Evolutionary conservation across 2,329 filamentous ascomycete species (phyloP).

Genomic region (Leptographium radiaticola): DNA sequence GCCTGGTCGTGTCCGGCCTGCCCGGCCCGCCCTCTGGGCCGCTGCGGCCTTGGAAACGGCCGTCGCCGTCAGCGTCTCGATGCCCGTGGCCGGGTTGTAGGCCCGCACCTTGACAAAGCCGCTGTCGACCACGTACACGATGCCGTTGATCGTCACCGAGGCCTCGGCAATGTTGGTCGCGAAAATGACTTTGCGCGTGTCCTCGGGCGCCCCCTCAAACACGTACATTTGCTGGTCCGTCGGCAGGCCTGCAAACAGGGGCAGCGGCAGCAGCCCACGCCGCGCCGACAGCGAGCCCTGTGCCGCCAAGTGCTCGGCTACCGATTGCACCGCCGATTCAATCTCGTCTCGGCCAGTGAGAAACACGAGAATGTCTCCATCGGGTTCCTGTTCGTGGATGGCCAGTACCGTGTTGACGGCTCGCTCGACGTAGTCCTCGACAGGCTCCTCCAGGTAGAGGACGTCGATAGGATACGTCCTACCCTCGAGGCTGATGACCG

Average conservation of each 20-base stretch:
- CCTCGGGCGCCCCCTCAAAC: constrained; percentile 70
- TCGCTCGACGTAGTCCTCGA: constrained; percentile 76
- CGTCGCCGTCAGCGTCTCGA: constrained; percentile 73
- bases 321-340: constrained; percentile 63
- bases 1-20: constrained; percentile 75
- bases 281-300: constrained; percentile 37
- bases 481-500: constrained; percentile 76
- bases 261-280: constrained; percentile 51
- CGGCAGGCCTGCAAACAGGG: constrained; percentile 78
- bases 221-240: constrained; percentile 92
- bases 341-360: constrained; percentile 91
- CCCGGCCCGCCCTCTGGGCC: constrained; percentile 80
- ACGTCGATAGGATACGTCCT: constrained; percentile 81
- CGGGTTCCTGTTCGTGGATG: constrained; percentile 67
- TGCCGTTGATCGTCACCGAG: constrained; percentile 85
- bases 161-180: constrained; percentile 95
- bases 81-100: constrained; percentile 72
- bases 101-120: constrained; percentile 85
- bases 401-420: constrained; percentile 75
- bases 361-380: constrained; percentile 84
- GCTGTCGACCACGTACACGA: constrained; percentile 80
- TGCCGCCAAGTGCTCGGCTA: constrained; percentile 56
- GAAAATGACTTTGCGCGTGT: constrained; percentile 82
- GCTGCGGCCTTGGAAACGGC: constrained; percentile 84
- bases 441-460: constrained; percentile 63